Conservation (phyloP, 2,329 filamentous ascomycete genomes). For the Zelopaecilomyces penicillatus region DNA sequence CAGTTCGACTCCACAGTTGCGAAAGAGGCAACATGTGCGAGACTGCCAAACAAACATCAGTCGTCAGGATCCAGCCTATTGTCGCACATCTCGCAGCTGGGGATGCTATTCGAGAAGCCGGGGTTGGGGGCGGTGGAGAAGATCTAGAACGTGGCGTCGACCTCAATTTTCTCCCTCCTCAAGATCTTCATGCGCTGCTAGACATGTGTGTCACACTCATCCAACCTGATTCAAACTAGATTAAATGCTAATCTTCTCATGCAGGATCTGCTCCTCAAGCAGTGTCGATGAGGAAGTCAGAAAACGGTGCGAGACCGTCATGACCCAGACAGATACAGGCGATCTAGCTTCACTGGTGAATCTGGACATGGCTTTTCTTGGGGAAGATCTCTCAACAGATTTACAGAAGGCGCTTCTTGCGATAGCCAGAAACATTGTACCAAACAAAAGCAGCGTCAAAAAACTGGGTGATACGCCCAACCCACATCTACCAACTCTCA, state of each 20-base stretch:
- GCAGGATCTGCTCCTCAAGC: constrained; percentile 13
- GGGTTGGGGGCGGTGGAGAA: constrained; percentile 69
- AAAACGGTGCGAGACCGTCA: not conserved
- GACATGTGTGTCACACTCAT: constrained; percentile 19
- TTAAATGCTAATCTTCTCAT: not conserved
- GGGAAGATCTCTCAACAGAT: constrained; percentile 10
- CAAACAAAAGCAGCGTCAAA: not conserved
- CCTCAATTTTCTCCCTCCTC: constrained; percentile 49
- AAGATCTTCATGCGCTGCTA: constrained; percentile 43
- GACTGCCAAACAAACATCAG: constrained; percentile 35
- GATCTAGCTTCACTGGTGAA: constrained; percentile 19
- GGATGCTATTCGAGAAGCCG: constrained; percentile 60
- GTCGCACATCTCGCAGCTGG: constrained; percentile 56
- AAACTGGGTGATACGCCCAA: too few relatives aligned
- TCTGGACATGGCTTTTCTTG: constrained; percentile 12
- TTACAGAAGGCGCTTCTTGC: constrained; percentile 1
- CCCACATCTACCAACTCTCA: constrained; percentile 29
- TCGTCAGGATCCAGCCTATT: constrained; percentile 73
- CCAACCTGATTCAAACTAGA: not conserved
- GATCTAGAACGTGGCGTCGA: constrained; percentile 63
- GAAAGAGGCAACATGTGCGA: constrained; percentile 61
- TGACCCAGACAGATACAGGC: constrained; percentile 12
- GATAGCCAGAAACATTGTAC: not conserved
- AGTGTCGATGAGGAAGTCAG: constrained; percentile 5
- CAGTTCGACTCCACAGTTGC: constrained; percentile 73